Evolutionary conservation across 1,284 basidiomycete species (phyloP).

Genomic region (Trametes polyzona): DNA sequence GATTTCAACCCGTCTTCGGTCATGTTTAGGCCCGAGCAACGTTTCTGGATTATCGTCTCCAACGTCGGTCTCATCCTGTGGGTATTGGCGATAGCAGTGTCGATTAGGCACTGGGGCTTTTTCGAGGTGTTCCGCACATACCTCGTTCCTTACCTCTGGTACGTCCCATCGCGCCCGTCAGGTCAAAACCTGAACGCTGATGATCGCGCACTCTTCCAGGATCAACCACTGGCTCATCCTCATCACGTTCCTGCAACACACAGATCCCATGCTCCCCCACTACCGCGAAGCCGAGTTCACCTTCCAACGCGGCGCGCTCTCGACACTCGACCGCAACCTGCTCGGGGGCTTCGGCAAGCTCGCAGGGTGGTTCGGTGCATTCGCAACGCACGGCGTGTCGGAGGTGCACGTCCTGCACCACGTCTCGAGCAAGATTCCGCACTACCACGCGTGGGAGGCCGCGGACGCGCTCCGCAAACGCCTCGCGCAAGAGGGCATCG

Average conservation of each 20-base stretch:
- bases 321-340: slow-evolving; percentile 90
- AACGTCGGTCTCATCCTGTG: slow-evolving; percentile 85
- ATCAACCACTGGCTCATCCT: slow-evolving; percentile 90
- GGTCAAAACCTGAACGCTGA: neutral
- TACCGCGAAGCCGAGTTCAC: slow-evolving; percentile 92
- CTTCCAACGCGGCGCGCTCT: slow-evolving; percentile 93
- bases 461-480: slow-evolving; percentile 85
- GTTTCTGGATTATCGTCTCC: slow-evolving; percentile 79
- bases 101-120: slow-evolving; percentile 73
- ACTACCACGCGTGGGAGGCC: slow-evolving; percentile 95
- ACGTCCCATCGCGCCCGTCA: slow-evolving; percentile 17
- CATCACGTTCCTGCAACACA: slow-evolving; percentile 97
- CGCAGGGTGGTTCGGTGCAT: slow-evolving; percentile 80
- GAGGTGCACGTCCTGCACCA: slow-evolving; percentile 95
- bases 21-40: slow-evolving; percentile 89
- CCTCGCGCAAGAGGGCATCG: slow-evolving; percentile 65
- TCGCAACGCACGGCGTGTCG: slow-evolving; percentile 85
- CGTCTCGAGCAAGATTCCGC: slow-evolving; percentile 91
- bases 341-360: slow-evolving; percentile 78
- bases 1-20: slow-evolving; percentile 83
- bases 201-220: slow-evolving; percentile 24
- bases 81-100: slow-evolving; percentile 62
- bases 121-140: slow-evolving; percentile 82
- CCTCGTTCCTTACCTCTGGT: slow-evolving; percentile 90
- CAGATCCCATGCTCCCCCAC: slow-evolving; percentile 93